Evolutionary conservation across 352 stramenopile genomes (phyloP), one percentile per base, ranked within the genome.

Genomic region (Pythium dissotocum): DNA sequence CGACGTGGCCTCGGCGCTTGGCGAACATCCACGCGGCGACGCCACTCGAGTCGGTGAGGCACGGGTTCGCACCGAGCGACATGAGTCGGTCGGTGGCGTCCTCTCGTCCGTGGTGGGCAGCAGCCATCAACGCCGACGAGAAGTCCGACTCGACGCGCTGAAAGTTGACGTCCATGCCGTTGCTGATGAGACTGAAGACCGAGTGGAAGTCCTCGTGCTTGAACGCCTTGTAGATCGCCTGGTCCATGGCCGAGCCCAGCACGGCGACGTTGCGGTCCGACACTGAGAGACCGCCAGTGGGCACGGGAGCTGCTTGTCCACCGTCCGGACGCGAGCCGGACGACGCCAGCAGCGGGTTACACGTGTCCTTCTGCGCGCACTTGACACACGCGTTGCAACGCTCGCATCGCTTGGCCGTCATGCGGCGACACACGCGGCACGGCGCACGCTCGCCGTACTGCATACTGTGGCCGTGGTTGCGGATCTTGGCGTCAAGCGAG

Each of bases 101-200:
- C 42, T 94, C 86, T 1, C 86, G 83, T n/a, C 86, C 86, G 66
- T 94, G 83, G 65, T 92, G 83, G 21, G 86, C 86, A 24, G 83
- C 86, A 1, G 86, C 86, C 86, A 94, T 94, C 42, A 94, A 73
- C 48, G 82, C 86, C 1, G 83, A 82, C 63, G 83, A 92, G 65
- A 69, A 66, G 63, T 94, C 86, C 36, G 82, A 91, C 75, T 94
- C 86, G 55, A 90, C 70, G 53, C 86, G 80, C 76, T 92, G 83
- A 60, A 94, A 94, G 69, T 94, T 92, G n/a, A 94, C 81, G 63
- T 94, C 83, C 83, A 90, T 91, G 66, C 84, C 86, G 58, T 94
- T 94, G 49, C 83, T 70, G 53, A 92, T 76, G n/a, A 94, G 68
- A 69, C 80, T 90, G 61, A 94, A 94, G 16, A 90, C 80, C 14